These are phyloP conservation scores for Stephania japonica DNA, from an alignment of 164 flowering plant species.

Conservation along the genomic window DNA sequence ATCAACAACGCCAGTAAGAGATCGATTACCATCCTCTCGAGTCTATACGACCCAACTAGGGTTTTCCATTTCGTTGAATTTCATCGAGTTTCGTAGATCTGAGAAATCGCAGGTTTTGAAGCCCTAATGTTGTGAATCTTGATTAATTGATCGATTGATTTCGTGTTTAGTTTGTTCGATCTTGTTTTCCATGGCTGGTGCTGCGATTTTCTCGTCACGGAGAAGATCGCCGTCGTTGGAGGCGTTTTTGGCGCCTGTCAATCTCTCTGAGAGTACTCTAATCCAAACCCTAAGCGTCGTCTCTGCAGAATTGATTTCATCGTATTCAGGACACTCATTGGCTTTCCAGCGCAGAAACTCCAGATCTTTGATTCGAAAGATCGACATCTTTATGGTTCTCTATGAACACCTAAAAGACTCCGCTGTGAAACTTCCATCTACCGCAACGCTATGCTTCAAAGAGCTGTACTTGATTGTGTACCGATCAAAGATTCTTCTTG, in stretches of 20 bases:
- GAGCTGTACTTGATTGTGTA: conserved; percentile 68
- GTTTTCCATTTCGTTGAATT: neutral
- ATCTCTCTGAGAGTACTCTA: conserved; percentile 49
- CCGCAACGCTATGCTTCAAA: conserved; percentile 62
- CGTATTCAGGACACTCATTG: conserved; percentile 27
- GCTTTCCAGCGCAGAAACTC: conserved; percentile 60
- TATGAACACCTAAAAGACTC: conserved; percentile 35
- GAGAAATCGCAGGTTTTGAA: conserved; percentile 1
- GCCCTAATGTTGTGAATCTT: neutral
- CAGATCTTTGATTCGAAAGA: conserved; percentile 51
- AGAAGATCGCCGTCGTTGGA: conserved; percentile 74
- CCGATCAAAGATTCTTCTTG: conserved; percentile 63
- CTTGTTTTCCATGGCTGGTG: conserved; percentile 51
- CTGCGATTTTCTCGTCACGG: conserved; percentile 72
- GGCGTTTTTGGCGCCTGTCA: conserved; percentile 74
- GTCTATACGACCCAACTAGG: neutral
- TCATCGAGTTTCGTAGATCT: neutral
- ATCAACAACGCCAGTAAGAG: neutral
- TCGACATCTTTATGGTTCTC: conserved; percentile 49
- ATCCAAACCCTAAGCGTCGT: conserved; percentile 45
- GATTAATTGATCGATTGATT: too few species aligned
- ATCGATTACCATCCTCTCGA: neutral
- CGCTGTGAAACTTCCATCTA: conserved; percentile 21
- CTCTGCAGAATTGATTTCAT: conserved; percentile 40
- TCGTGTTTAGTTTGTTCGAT: neutral